Evolutionary conservation across 148 eudicot genomes (phyloP), one percentile per base, ranked within the genome.

Genomic region (Mesembryanthemum crystallinum): DNA sequence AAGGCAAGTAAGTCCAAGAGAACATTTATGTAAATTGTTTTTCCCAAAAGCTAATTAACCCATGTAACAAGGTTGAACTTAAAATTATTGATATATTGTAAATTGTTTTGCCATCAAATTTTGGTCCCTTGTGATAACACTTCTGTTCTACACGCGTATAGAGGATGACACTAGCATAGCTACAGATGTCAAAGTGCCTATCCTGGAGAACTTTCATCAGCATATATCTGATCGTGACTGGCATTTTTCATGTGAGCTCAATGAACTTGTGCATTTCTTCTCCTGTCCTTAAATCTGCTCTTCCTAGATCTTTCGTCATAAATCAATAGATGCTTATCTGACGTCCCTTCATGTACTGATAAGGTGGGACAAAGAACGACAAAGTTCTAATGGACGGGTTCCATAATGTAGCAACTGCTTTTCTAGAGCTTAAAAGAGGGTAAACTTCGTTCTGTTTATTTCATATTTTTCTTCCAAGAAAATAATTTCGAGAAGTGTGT

Each of bases 301-400:
- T 54, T 54, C 6, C 27, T 57, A 25, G 1, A 74, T 87, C 68
- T 77, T 88, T 69, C 25, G 30, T 39, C 18, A n/a, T 55, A 15
- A 55, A 62, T 68, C 64, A 71, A 67, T 24, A 78, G 33, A 39
- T 75, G 21, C 72, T 72, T 37, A 72, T 78, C 10, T 77, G 24
- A 61, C 80, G 70, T 78, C 1, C 43, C 33, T 73, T 57, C 75
- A 1, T 29, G 64, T 69, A 20, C 49, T 42, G 39, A 6, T 35
- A 69, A 93, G 98, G 98, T 87, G 98, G 98, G 74, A 85, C 90
- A 35, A 91, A 94, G 81, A 87, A 88, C 1, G 91, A 94, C 92
- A 94, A 87, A 83, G 93, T 94, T 82, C 97, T 94, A 72, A 91
- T 94, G 98, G 98, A 94, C 71, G 86, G 91, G 83, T 94, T 94